Conservation (phyloP, 2,329 filamentous ascomycete species). For the Hypocrella siamensis region DNA sequence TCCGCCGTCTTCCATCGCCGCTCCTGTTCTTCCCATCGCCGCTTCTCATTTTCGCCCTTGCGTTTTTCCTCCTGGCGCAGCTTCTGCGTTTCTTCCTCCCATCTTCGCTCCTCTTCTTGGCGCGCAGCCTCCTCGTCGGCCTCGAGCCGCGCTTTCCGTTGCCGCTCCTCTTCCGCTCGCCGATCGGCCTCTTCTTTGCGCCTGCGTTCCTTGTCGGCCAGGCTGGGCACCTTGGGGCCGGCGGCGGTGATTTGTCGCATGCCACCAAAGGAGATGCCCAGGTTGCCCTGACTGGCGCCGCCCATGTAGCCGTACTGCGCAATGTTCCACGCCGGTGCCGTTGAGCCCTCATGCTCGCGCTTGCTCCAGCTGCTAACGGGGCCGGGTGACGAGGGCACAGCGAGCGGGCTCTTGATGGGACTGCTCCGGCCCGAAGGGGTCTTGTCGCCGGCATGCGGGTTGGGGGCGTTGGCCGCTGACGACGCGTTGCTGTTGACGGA, state of each 20-base stretch:
- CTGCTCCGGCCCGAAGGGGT: slow-evolving; percentile 38
- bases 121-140: slow-evolving; percentile 47
- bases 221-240: slow-evolving; percentile 60
- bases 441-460: slow-evolving; percentile 32
- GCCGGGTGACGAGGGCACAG: slow-evolving; percentile 33
- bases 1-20: slow-evolving; percentile 64
- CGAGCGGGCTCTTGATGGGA: slow-evolving; percentile 41
- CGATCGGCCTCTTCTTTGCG: slow-evolving; percentile 46
- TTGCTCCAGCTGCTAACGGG: slow-evolving; percentile 81
- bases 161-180: slow-evolving; percentile 37
- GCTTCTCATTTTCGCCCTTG: slow-evolving; percentile 50
- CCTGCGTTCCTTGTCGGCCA: slow-evolving; percentile 69
- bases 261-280: slow-evolving; percentile 84
- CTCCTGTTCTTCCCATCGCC: slow-evolving; percentile 66
- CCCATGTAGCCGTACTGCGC: slow-evolving; percentile 98
- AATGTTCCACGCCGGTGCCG: slow-evolving; percentile 92
- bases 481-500: slow-evolving; percentile 46
- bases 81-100: slow-evolving; percentile 49
- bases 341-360: slow-evolving; percentile 62
- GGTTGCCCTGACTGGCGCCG: slow-evolving; percentile 86
- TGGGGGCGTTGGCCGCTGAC: slow-evolving; percentile 27
- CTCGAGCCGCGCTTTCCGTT: slow-evolving; percentile 28
- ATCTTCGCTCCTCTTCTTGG: slow-evolving; percentile 47
- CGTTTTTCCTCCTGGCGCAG: slow-evolving; percentile 43
- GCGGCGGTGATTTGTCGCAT: slow-evolving; percentile 84